Evolutionary conservation across 139 green algal species (phyloP).

Genomic region (Ostreobium quekettii): DNA sequence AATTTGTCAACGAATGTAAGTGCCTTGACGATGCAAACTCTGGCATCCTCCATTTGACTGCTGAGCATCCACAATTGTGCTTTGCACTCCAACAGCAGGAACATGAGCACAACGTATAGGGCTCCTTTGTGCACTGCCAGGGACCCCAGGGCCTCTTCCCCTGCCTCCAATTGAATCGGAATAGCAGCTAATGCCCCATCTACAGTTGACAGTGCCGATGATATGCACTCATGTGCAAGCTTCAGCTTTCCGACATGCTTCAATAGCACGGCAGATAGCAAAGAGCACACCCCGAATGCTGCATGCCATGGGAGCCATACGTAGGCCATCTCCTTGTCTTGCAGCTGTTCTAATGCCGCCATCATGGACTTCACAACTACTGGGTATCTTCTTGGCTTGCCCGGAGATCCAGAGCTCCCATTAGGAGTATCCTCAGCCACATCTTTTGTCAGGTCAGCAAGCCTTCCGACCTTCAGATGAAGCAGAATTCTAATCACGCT

Average conservation of each 20-base stretch:
- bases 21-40: not conserved
- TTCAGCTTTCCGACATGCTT: not conserved
- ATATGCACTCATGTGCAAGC: not conserved
- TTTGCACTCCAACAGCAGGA: not conserved
- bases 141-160: not conserved
- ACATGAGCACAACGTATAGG: not conserved
- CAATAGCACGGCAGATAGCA: not conserved
- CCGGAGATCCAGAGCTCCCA: too few species aligned
- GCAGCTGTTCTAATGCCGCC: not conserved
- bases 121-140: not conserved
- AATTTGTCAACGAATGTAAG: not conserved
- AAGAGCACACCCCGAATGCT: not conserved
- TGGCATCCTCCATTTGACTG: not conserved
- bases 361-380: not conserved
- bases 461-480: too few species aligned
- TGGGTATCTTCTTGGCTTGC: not conserved
- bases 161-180: too few species aligned
- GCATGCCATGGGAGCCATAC: not conserved
- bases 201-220: not conserved
- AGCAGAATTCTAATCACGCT: too few species aligned
- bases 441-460: too few species aligned
- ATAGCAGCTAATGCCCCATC: too few species aligned
- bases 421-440: too few species aligned
- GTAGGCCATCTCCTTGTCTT: not conserved
- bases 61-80: not conserved